Evolutionary conservation across 768 basidiomycete genomes (phyloP), one percentile per base, ranked within the genome.

Genomic region (Pluteus cervinus): DNA sequence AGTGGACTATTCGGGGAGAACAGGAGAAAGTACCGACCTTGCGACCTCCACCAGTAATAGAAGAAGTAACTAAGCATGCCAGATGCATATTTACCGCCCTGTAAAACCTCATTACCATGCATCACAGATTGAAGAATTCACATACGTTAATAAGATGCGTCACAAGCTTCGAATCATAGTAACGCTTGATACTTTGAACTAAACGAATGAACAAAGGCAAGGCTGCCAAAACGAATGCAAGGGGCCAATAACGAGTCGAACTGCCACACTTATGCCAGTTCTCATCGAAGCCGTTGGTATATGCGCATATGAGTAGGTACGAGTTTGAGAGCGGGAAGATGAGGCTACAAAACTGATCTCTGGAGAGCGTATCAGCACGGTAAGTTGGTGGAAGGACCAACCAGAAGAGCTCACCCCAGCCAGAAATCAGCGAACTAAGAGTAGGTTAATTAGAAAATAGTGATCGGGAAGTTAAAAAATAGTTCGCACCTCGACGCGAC

Each of bases 111-210:
- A 33, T 16, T 24, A 25, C 33, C 36, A 29, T 14, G 12, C 11
- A 37, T 25, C 23, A 45, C 22, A 40, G 9, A n/a, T 33, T 29
- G 18, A 39, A 12, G 24, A 21, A 24, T 28, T 21, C 24, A 48
- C 62, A 33, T 38, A 88, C 93, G 53, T 99, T 99, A 52, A 97
- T 75, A 29, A 97, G 56, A 67, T 98, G 94, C 0, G 83, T 84
- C 12, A 62, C 45, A 25, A 82, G 56, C 24, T 66, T 65, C 2
- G 90, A 88, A 52, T 97, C 96, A 31, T 60, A 61, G 53, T 84
- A 98, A 63, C 94, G 91, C 45, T 82, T 82, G 35, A 96, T 46
- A 53, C 86, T 88, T 59, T 99, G 96, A 8, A 86, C 66, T 28
- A 90, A 53, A 61, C 96, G 93, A 23, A 78, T 68, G 2, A 85